Percentiles rank a stretch among this genome's conserved stretches.
Evolutionary conservation across 1,284 basidiomycete species (phyloP).

Genomic region (Rhodotorula sp.): DNA sequence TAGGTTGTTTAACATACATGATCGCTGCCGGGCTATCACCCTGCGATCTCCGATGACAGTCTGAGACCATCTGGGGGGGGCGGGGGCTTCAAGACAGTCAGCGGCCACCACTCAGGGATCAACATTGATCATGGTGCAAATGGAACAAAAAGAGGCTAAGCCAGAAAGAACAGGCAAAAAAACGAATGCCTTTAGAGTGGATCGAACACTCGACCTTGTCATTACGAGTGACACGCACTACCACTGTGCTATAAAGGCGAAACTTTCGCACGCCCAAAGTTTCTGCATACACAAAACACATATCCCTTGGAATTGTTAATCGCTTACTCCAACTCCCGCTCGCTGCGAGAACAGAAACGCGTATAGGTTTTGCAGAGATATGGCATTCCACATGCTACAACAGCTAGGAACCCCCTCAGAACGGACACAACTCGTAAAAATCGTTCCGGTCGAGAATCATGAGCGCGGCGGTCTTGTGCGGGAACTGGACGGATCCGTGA

Average conservation of each 20-base stretch:
- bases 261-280: background rate
- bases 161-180: background rate
- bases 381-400: background rate
- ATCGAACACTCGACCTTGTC: conserved; percentile 15
- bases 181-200: conserved; percentile 8
- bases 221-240: conserved; percentile 16
- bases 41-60: too few relatives aligned
- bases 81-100: too few relatives aligned
- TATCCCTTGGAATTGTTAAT: too few relatives aligned
- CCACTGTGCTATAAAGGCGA: conserved; percentile 17
- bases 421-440: conserved; percentile 38
- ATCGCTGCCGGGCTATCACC: too few relatives aligned
- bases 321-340: background rate
- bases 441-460: conserved; percentile 42
- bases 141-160: too few relatives aligned
- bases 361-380: background rate
- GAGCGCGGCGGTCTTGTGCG: conserved; percentile 42
- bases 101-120: too few relatives aligned
- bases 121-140: too few relatives aligned
- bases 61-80: too few relatives aligned
- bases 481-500: conserved; percentile 39
- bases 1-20: background rate
- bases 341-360: background rate
- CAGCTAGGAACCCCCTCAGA: conserved; percentile 11
- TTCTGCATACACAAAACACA: background rate